Evolutionary conservation across 805 yeast genomes (phyloP).

Genomic region (Jamesozyma hellenica): DNA sequence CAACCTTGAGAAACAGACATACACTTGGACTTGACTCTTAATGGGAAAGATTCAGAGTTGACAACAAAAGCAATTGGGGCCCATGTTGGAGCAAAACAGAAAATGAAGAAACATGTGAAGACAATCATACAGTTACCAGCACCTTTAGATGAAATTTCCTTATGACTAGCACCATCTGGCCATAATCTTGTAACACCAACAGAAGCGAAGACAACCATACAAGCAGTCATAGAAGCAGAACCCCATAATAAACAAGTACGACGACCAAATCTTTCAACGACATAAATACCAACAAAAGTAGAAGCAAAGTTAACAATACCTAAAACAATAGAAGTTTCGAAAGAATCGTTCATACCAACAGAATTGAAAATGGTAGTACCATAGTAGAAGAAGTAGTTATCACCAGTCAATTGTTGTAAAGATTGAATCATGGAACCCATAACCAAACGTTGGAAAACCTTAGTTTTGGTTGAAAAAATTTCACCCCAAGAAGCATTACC

Average conservation of each 20-base stretch:
- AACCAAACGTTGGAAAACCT: constrained; percentile 36
- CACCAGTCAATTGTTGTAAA: constrained; percentile 3
- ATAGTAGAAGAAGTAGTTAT: constrained; percentile 2
- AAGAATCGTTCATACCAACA: constrained; percentile 1
- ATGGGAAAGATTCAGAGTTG: constrained; percentile 2
- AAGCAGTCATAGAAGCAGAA: constrained; percentile 1
- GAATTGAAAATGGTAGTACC: constrained; percentile 2
- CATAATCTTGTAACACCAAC: constrained; percentile 2
- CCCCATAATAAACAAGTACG: constrained; percentile 1
- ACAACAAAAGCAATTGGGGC: constrained; percentile 1
- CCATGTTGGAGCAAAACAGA: constrained; percentile 2
- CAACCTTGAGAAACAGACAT: constrained; percentile 1
- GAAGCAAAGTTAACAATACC: constrained; percentile 2
- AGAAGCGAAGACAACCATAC: constrained; percentile 2
- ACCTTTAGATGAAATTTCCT: background rate
- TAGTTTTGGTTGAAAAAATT: constrained; percentile 56
- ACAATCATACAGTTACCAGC: constrained; percentile 4
- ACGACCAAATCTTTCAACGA: constrained; percentile 1
- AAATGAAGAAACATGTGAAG: constrained; percentile 2
- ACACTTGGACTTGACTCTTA: constrained; percentile 2
- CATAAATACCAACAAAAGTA: background rate
- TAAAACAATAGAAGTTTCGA: constrained; percentile 1
- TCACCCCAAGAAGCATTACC: constrained; percentile 61
- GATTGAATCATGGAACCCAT: constrained; percentile 45
- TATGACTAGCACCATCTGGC: background rate